phyloP scores from a whole-genome alignment of 345 rosid species.

The Camelina laxa region DNA sequence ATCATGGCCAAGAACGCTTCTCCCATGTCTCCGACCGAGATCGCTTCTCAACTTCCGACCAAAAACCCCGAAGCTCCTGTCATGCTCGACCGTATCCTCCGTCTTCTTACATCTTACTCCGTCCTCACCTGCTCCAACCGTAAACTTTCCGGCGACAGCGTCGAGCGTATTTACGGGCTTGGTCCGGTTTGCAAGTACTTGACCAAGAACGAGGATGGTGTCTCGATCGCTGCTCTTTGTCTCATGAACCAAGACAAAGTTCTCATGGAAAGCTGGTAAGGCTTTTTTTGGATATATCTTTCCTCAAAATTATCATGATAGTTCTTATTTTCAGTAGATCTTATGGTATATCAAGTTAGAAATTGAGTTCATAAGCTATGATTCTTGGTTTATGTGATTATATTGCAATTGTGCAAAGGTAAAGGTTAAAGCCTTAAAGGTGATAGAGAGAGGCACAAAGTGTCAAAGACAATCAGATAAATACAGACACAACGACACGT shows the following conservation, averaged over 20 bases:
- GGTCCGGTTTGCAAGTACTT: constrained; percentile 89
- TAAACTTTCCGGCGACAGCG: constrained; percentile 45
- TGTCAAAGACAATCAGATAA: constrained; percentile 25
- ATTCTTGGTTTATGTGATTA: not conserved
- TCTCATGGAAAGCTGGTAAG: constrained; percentile 94
- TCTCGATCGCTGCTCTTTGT: constrained; percentile 64
- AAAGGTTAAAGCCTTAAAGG: constrained; percentile 11
- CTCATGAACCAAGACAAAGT: constrained; percentile 93
- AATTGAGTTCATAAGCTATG: constrained; percentile 15
- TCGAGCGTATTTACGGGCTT: constrained; percentile 68
- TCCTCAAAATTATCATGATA: not conserved
- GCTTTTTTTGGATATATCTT: not conserved
- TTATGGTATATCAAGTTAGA: not conserved
- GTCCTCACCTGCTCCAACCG: constrained; percentile 59
- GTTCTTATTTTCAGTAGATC: not conserved
- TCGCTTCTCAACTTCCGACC: constrained; percentile 74
- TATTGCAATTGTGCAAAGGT: constrained; percentile 21
- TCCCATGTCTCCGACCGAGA: constrained; percentile 63
- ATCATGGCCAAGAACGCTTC: constrained; percentile 69
- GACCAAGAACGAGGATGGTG: constrained; percentile 82
- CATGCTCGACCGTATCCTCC: constrained; percentile 76
- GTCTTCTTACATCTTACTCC: constrained; percentile 72
- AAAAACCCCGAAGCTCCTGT: constrained; percentile 75
- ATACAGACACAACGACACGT: constrained; percentile 33
- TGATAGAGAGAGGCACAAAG: constrained; percentile 14